Base-by-base conservation (phyloP, 345 rosid genomes). In the Pelargonium nanum region DNA sequence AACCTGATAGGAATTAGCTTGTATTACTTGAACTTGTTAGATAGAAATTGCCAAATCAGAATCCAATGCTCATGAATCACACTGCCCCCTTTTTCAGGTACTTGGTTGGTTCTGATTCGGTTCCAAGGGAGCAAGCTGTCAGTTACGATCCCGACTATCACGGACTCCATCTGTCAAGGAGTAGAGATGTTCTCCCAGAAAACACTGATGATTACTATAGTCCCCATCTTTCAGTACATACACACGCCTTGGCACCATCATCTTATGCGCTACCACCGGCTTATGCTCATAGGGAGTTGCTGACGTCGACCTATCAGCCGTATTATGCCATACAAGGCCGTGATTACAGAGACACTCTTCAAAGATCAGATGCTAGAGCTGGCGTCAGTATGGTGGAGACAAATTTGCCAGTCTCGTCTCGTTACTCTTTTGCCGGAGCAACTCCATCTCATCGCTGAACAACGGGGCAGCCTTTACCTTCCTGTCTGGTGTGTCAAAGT, bases 311-410 rank as follows among this genome's bases (percentile, higher is more conserved):
- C 21, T 4, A 52, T 20, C 55, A 52, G 22, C 55, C 2, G 6
- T 52, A 19, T 52, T 52, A 19, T n/a, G 53, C 53, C 20, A 9
- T 48, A 17, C 22, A 19, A 4, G 22, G 22, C 55, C 21, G 2
- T 52, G 55, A 19, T 19, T 52, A 52, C 10, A n/a, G n/a, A n/a
- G 55, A 20, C 22, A 19, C 17, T 52, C 53, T 17, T 48, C 53
- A 48, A 5, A 48, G 53, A 48, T 17, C 53, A 17, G 53, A 48
- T 6, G 55, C 55, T 21, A 63, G 64, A 53, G 48, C 48, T 17
- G 64, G 20, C 22, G 17, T 63, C 22, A 40, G 26, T 40, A 15
- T 30, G 44, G 4, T 22, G 2, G 55, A 52, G 55, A 4, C 21
- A 4, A 52, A n/a, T 19, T 15, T 52, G 55, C 55, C 55, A 6